These are phyloP conservation scores for Macrolepiota albuminosa DNA, from an alignment of 768 basidiomycete genomes.

Conservation along the genomic window DNA sequence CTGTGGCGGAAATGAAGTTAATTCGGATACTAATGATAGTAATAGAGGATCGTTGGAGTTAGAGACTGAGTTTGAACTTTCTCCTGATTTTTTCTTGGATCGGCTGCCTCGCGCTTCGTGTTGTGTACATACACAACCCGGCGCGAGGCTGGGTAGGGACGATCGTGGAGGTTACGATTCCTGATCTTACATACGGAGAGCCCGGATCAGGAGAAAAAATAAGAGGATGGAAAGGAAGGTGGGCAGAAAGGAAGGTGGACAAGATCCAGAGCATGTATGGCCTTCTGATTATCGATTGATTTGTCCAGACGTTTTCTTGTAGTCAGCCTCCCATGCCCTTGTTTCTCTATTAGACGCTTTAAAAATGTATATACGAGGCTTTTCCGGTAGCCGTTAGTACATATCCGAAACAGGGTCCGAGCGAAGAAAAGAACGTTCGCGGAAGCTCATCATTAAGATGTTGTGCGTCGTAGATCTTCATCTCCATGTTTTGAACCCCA, in stretches of 20 bases:
- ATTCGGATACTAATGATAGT: neutral
- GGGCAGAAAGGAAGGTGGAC: neutral
- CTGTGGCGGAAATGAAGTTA: slow-evolving; percentile 8
- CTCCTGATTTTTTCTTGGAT: neutral
- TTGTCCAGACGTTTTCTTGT: neutral
- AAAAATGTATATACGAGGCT: neutral
- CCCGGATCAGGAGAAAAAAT: neutral
- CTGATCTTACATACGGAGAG: neutral
- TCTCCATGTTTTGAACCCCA: slow-evolving; percentile 1
- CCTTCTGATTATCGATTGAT: slow-evolving; percentile 20
- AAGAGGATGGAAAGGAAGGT: neutral
- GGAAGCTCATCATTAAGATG: neutral
- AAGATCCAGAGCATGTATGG: neutral
- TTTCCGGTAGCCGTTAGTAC: neutral
- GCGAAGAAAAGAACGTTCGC: neutral
- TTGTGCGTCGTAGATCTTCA: neutral
- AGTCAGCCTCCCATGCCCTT: neutral
- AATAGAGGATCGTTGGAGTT: neutral
- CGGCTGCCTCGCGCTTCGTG: neutral
- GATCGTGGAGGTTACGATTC: neutral
- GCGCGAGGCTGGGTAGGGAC: neutral
- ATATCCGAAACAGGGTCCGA: neutral
- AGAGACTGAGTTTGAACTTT: neutral
- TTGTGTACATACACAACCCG: neutral
- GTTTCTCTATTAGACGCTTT: neutral